Conservation (phyloP, 441 rosid genomes). For the Arabidopsis lyrata region DNA sequence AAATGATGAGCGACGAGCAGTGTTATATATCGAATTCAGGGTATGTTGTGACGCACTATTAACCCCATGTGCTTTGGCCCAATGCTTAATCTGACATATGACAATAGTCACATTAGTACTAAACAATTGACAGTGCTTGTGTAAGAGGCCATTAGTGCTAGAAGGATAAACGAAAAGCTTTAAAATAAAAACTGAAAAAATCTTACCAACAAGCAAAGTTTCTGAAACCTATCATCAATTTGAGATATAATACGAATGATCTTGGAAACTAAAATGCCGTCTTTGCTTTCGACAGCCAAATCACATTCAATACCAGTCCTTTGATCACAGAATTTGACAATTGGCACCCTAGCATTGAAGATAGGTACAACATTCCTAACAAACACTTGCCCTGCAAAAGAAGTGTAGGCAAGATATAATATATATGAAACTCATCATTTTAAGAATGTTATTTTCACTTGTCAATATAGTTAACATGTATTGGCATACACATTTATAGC, state of each 20-base stretch:
- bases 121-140: neutral
- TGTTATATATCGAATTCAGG: conserved; percentile 58
- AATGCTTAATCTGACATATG: conserved; percentile 54
- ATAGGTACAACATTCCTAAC: conserved; percentile 49
- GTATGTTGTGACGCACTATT: conserved; percentile 56
- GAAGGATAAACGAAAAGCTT: too few relatives aligned
- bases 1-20: conserved; percentile 62
- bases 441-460: neutral
- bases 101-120: conserved; percentile 1
- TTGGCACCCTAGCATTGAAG: conserved; percentile 59
- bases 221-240: conserved; percentile 64
- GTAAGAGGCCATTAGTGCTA: too few relatives aligned
- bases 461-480: neutral
- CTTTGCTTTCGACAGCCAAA: conserved; percentile 60
- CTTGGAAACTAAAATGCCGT: conserved; percentile 52
- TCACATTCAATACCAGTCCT: conserved; percentile 59
- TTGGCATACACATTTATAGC: neutral
- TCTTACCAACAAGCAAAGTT: conserved; percentile 63
- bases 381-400: conserved; percentile 51
- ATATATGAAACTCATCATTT: conserved; percentile 4
- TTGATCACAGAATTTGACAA: conserved; percentile 54
- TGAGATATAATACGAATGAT: conserved; percentile 51
- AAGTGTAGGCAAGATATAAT: conserved; percentile 3
- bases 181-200: neutral
- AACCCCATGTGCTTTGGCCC: conserved; percentile 63